phyloP scores from a whole-genome alignment of 805 yeast species.

The Zygotorulaspora florentina region DNA sequence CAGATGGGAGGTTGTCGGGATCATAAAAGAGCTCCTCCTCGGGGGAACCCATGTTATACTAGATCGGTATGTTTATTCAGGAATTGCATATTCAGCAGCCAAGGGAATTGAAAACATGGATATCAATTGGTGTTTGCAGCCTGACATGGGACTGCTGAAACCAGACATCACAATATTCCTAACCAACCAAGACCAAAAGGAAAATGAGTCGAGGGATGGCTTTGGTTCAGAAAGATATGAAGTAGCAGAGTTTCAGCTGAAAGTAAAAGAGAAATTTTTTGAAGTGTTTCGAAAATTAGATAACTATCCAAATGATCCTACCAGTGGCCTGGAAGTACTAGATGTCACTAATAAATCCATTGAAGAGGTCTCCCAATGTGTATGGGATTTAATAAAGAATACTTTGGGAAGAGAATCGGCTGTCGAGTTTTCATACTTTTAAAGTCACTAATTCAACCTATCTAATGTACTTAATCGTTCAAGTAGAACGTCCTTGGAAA shows the following conservation, averaged over 20 bases:
- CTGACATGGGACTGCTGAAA: conserved; percentile 78
- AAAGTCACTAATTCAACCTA: conserved; percentile 43
- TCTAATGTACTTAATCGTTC: conserved; percentile 64
- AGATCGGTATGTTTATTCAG: conserved; percentile 90
- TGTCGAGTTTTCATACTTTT: conserved; percentile 16
- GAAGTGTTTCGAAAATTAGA: conserved; percentile 40
- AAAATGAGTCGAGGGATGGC: conserved; percentile 54
- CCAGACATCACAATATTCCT: conserved; percentile 85
- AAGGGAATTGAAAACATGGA: conserved; percentile 52
- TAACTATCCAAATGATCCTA: conserved; percentile 9
- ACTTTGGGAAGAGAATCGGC: conserved; percentile 5
- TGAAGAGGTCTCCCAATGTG: conserved; percentile 47
- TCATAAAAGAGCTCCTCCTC: conserved; percentile 43
- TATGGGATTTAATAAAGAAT: conserved; percentile 39
- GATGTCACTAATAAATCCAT: conserved; percentile 58
- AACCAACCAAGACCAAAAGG: conserved; percentile 45
- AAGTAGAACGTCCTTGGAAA: conserved; percentile 64
- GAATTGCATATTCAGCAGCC: conserved; percentile 88
- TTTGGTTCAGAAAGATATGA: conserved; percentile 97
- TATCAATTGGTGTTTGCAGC: conserved; percentile 70
- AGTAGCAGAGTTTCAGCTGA: conserved; percentile 61
- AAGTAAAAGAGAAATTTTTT: conserved; percentile 60
- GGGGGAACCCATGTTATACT: conserved; percentile 60
- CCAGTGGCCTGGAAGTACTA: conserved; percentile 41
- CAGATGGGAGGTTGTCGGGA: conserved; percentile 75